phyloP scores from a whole-genome alignment of 2,329 filamentous ascomycete species.

The Sclerotinia trifoliorum region DNA sequence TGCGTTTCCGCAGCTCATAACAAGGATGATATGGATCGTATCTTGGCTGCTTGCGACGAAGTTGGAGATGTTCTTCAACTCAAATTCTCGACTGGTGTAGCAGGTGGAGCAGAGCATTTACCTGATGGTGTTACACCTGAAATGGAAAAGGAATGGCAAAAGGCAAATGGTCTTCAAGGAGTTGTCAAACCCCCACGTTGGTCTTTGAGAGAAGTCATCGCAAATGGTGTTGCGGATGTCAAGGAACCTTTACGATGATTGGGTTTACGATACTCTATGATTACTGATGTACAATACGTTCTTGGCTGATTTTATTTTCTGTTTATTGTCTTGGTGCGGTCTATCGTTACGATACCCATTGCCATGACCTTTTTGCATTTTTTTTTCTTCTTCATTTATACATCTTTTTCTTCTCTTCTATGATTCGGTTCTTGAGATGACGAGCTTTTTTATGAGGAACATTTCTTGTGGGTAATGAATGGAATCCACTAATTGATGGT shows the following conservation, averaged over 20 bases:
- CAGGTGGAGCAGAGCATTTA: slow-evolving; percentile 78
- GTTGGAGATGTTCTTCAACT: slow-evolving; percentile 88
- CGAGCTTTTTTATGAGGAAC: slow-evolving; percentile 2
- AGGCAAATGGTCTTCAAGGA: slow-evolving; percentile 52
- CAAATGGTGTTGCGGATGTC: slow-evolving; percentile 65
- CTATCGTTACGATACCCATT: slow-evolving; percentile 23
- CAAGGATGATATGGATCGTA: slow-evolving; percentile 93
- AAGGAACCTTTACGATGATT: slow-evolving; percentile 59
- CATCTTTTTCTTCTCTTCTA: slow-evolving; percentile 9
- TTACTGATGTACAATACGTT: slow-evolving; percentile 23
- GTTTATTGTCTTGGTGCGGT: slow-evolving; percentile 19
- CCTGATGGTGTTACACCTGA: slow-evolving; percentile 69
- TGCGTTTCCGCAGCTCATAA: slow-evolving; percentile 95
- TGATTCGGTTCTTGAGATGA: slow-evolving; percentile 5
- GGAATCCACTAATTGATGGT: slow-evolving; percentile 9
- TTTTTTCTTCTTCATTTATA: slow-evolving; percentile 12
- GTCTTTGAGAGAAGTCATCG: slow-evolving; percentile 70
- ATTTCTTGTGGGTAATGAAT: slow-evolving; percentile 3
- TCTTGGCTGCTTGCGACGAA: slow-evolving; percentile 87
- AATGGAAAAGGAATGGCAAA: slow-evolving; percentile 67
- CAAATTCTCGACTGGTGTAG: slow-evolving; percentile 95
- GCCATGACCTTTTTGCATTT: slow-evolving; percentile 12
- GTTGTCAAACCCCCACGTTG: slow-evolving; percentile 61
- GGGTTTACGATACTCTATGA: slow-evolving; percentile 11
- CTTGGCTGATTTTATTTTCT: slow-evolving; percentile 16